A percentile compares a stretch with the other conserved stretches of the same genome.
Conservation (phyloP, 257 asterid genomes). For the Petrea volubilis region DNA sequence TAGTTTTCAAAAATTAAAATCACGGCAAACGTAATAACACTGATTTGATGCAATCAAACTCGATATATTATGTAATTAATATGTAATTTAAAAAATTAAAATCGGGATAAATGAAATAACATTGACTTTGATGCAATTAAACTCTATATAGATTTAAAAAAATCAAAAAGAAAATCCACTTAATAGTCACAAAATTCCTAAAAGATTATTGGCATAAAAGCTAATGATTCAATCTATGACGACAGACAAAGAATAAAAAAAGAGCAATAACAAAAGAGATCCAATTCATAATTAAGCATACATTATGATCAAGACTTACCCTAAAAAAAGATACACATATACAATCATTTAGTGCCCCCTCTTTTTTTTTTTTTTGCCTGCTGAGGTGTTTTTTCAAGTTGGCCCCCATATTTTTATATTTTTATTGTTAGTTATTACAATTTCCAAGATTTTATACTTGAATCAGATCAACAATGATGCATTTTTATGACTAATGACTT, state of each 20-base stretch:
- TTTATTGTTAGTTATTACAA: neutral
- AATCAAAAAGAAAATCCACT: too few species aligned
- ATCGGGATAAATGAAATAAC: too few species aligned
- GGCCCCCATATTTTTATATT: neutral
- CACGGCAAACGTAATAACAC: too few species aligned
- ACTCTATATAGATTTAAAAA: too few species aligned
- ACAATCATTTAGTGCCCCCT: neutral
- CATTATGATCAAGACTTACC: neutral
- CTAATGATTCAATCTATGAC: neutral
- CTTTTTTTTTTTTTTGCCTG: neutral
- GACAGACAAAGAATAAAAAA: neutral
- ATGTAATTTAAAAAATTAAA: too few species aligned
- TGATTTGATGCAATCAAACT: too few species aligned
- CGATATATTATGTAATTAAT: too few species aligned
- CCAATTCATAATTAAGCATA: neutral
- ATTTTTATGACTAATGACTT: conserved; percentile 26
- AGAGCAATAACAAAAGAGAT: neutral
- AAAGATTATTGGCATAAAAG: neutral
- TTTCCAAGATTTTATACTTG: conserved; percentile 30
- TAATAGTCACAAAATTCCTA: neutral
- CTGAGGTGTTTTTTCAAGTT: neutral
- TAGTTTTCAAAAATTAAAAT: too few species aligned
- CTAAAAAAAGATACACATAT: neutral
- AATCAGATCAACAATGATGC: conserved; percentile 19
- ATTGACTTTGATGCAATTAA: too few species aligned